Evolutionary conservation across 345 rosid species (phyloP), one percentile per base, ranked within the genome.

Genomic region (Sapria himalayana): DNA sequence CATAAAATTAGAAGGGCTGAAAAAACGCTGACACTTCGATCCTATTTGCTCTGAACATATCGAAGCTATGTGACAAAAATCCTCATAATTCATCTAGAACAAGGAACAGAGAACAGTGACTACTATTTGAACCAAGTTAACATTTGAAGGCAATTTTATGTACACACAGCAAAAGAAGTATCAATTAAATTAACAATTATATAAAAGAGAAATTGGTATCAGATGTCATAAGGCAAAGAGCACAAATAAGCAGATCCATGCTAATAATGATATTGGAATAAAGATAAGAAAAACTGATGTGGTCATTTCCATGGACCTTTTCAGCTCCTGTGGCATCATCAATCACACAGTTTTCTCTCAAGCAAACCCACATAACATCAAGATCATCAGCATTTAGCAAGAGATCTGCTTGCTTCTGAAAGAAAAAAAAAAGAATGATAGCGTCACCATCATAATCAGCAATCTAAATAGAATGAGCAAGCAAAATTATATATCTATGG

Each of bases 241-340:
- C n/a, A n/a, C n/a, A n/a, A n/a, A n/a, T n/a, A n/a, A n/a, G n/a
- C n/a, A n/a, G n/a, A n/a, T n/a, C n/a, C n/a, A n/a, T n/a, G n/a
- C n/a, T n/a, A n/a, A n/a, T n/a, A n/a, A n/a, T n/a, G n/a, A n/a
- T n/a, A n/a, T n/a, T n/a, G n/a, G n/a, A n/a, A n/a, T n/a, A n/a
- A n/a, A n/a, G n/a, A n/a, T n/a, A n/a, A n/a, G n/a, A n/a, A n/a
- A n/a, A n/a, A n/a, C n/a, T n/a, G n/a, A n/a, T n/a, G 19, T 12
- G 37, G 19, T 4, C 27, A 7, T 25, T 19, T 12, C 14, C 18
- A 39, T 44, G 43, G 15, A 77, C 99, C 93, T 84, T 89, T 71
- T 89, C 99, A n/a, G 99, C 99, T 49, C 92, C 85, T 39, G 95
- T 89, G 49, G 84, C 84, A 58, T 89, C 99, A 62, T 82, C 99